A percentile compares a stretch with the other conserved stretches of the same genome.
phyloP scores from a whole-genome alignment of 768 basidiomycete species.

The Boletus edulis region DNA sequence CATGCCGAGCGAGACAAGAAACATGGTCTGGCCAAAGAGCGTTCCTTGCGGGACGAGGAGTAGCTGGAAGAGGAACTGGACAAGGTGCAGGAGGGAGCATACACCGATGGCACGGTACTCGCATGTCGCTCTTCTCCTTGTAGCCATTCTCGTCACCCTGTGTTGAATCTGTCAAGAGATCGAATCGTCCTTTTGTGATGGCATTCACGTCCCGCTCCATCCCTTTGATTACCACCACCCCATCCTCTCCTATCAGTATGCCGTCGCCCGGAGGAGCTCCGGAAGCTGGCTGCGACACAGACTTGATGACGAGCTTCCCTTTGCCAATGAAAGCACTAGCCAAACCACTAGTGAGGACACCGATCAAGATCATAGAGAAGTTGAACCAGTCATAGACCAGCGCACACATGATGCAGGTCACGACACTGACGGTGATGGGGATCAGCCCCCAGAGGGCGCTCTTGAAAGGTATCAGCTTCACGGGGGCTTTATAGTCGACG shows the following conservation, averaged over 20 bases:
- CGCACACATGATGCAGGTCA: constrained; percentile 24
- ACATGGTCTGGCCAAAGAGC: constrained; percentile 37
- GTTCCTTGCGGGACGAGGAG: constrained; percentile 32
- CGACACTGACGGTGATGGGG: constrained; percentile 24
- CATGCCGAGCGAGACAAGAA: constrained; percentile 26
- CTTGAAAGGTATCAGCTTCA: neutral
- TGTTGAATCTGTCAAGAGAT: constrained; percentile 10
- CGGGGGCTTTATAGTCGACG: neutral
- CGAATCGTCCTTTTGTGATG: constrained; percentile 31
- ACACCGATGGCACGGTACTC: constrained; percentile 19
- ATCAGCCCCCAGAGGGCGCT: constrained; percentile 16
- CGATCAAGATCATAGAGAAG: constrained; percentile 32
- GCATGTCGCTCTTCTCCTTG: neutral
- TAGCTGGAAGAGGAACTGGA: constrained; percentile 34
- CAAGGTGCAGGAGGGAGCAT: constrained; percentile 26
- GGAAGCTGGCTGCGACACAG: constrained; percentile 10
- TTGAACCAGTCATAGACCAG: constrained; percentile 29
- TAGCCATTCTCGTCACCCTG: neutral
- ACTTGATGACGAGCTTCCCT: constrained; percentile 17
- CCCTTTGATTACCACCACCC: constrained; percentile 29
- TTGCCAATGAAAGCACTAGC: constrained; percentile 25
- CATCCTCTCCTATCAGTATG: constrained; percentile 14
- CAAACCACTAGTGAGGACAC: constrained; percentile 31
- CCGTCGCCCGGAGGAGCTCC: constrained; percentile 31
- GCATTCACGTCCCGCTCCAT: constrained; percentile 25